Conservation (phyloP, 129 eudicot genomes). For the Centrapalus pauciflorus region DNA sequence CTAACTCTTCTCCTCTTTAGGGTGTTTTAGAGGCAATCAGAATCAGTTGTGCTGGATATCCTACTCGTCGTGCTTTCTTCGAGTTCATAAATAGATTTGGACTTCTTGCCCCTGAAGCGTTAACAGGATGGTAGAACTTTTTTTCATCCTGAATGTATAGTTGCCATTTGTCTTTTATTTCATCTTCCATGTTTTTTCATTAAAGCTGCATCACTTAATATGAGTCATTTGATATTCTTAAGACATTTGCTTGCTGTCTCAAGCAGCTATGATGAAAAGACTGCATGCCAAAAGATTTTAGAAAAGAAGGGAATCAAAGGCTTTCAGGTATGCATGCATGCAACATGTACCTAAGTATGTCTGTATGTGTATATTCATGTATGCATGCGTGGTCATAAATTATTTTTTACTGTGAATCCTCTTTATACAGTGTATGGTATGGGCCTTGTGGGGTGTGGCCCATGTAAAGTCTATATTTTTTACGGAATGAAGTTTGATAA, state of each 20-base stretch:
- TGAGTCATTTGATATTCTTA: background rate
- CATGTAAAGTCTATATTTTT: background rate
- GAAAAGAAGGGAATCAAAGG: conserved; percentile 91
- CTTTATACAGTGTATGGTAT: background rate
- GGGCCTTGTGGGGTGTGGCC: too few relatives aligned
- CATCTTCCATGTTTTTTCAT: background rate
- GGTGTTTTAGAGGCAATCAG: conserved; percentile 99
- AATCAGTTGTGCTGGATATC: conserved; percentile 98
- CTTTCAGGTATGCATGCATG: conserved; percentile 57
- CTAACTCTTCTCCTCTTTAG: conserved; percentile 27
- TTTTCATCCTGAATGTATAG: conserved; percentile 23
- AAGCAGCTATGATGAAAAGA: conserved; percentile 84
- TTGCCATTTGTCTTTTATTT: background rate
- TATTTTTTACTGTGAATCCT: background rate
- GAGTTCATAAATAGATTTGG: conserved; percentile 98
- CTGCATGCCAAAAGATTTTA: conserved; percentile 71
- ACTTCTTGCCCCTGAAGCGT: conserved; percentile 78
- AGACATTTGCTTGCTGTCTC: conserved; percentile 13
- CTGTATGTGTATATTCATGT: background rate
- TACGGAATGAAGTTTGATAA: conserved; percentile 2
- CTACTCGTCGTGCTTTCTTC: conserved; percentile 95
- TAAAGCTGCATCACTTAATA: background rate
- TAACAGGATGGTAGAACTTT: conserved; percentile 60
- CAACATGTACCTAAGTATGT: too few relatives aligned
- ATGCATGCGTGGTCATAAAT: background rate